phyloP scores from a whole-genome alignment of 2,329 filamentous ascomycete genomes.

The Aspergillus sp. region DNA sequence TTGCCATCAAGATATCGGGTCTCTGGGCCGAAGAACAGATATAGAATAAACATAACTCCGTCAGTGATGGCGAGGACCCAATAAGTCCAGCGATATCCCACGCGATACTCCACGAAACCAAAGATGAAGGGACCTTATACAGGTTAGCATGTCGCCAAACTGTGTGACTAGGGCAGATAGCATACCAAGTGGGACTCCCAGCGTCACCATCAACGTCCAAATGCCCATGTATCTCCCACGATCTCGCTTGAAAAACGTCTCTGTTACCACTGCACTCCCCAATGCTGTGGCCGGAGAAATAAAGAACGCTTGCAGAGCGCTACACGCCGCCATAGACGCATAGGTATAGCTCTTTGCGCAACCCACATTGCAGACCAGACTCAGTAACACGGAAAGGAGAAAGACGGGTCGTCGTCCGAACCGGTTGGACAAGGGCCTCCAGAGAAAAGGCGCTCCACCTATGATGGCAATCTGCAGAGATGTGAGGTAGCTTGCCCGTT shows the following conservation, averaged over 20 bases:
- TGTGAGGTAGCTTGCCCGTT: constrained; percentile 46
- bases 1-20: constrained; percentile 41
- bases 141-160: no score
- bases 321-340: constrained; percentile 42
- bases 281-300: constrained; percentile 48
- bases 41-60: constrained; percentile 49
- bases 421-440: constrained; percentile 1
- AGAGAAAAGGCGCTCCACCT: constrained; percentile 34
- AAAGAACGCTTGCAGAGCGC: constrained; percentile 48
- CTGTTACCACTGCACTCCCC: constrained; percentile 50
- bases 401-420: constrained; percentile 2
- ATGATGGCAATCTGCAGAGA: constrained; percentile 49
- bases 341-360: constrained; percentile 46
- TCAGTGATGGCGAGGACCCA: constrained; percentile 53
- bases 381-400: background rate
- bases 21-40: constrained; percentile 49
- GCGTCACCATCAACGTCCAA: constrained; percentile 47
- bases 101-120: constrained; percentile 43
- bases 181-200: constrained; percentile 37
- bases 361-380: constrained; percentile 40
- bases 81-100: constrained; percentile 52
- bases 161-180: no score
- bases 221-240: constrained; percentile 49
- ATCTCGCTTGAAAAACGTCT: constrained; percentile 51
- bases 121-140: constrained; percentile 30